phyloP scores from a whole-genome alignment of 177 flowering plant genomes.

The Telopea speciosissima region DNA sequence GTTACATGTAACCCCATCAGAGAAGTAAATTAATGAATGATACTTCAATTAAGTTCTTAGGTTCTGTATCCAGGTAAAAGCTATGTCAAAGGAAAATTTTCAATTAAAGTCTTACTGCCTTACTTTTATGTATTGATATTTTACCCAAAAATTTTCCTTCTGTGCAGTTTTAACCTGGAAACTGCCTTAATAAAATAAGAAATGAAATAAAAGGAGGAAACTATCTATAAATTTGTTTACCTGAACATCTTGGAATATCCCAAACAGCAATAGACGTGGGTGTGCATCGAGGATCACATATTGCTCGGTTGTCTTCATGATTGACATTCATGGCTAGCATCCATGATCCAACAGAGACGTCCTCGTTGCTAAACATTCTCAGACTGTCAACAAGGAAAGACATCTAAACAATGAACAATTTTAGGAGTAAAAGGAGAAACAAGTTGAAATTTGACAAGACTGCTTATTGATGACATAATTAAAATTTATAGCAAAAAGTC shows the following conservation, averaged over 20 bases:
- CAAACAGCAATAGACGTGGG: conserved; percentile 68
- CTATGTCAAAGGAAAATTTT: too few relatives aligned
- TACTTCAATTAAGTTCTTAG: neutral
- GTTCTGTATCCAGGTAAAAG: too few relatives aligned
- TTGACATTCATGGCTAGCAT: conserved; percentile 73
- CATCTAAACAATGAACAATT: conserved; percentile 8
- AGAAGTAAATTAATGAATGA: neutral
- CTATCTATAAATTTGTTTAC: conserved; percentile 18
- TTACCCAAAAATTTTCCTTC: too few relatives aligned
- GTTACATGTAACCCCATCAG: neutral
- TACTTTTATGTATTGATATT: too few relatives aligned
- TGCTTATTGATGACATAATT: neutral
- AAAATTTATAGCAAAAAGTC: neutral
- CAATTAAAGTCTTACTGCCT: too few relatives aligned
- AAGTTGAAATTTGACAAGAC: neutral
- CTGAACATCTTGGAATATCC: conserved; percentile 70
- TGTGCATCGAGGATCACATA: conserved; percentile 61
- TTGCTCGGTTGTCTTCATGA: conserved; percentile 56
- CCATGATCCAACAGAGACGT: conserved; percentile 72
- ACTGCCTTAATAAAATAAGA: neutral
- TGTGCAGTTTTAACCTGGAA: neutral
- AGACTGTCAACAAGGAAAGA: conserved; percentile 35
- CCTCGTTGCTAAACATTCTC: conserved; percentile 68
- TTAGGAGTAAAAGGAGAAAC: neutral
- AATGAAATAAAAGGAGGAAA: neutral